Percentiles rank a stretch among this genome's conserved stretches.
These are phyloP conservation scores for Erucastrum elatum DNA, from an alignment of 345 rosid species.

Conservation along the genomic window DNA sequence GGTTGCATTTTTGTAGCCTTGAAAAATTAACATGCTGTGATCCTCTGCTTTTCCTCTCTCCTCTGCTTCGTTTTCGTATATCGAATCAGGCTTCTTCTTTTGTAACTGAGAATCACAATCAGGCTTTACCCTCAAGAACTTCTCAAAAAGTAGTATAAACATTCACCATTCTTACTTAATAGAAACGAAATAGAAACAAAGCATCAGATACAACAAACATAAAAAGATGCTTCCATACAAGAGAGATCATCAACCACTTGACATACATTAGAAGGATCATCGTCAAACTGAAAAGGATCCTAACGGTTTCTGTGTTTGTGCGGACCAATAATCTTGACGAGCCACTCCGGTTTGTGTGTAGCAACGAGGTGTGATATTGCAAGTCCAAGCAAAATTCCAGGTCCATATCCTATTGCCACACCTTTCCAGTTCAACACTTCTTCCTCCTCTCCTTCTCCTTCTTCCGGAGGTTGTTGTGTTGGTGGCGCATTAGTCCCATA, in stretches of 20 bases:
- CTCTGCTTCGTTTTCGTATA: too few species aligned
- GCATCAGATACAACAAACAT: not conserved
- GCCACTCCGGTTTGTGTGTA: slow-evolving; percentile 6
- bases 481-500: not conserved
- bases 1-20: too few species aligned
- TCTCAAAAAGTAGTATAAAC: too few species aligned
- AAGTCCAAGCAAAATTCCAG: not conserved
- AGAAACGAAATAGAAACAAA: not conserved
- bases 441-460: not conserved
- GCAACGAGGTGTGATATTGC: not conserved
- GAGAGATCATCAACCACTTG: not conserved
- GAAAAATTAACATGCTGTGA: too few species aligned
- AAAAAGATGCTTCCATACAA: not conserved
- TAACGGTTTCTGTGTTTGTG: not conserved
- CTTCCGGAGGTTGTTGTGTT: not conserved
- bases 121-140: too few species aligned
- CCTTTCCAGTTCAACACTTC: not conserved
- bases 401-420: not conserved
- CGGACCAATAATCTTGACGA: not conserved
- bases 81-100: too few species aligned
- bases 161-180: too few species aligned
- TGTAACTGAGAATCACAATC: too few species aligned
- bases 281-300: not conserved
- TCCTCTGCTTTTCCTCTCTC: too few species aligned
- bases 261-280: not conserved